phyloP scores from a whole-genome alignment of 2,329 filamentous ascomycete species.

The Thielaviopsis populi region DNA sequence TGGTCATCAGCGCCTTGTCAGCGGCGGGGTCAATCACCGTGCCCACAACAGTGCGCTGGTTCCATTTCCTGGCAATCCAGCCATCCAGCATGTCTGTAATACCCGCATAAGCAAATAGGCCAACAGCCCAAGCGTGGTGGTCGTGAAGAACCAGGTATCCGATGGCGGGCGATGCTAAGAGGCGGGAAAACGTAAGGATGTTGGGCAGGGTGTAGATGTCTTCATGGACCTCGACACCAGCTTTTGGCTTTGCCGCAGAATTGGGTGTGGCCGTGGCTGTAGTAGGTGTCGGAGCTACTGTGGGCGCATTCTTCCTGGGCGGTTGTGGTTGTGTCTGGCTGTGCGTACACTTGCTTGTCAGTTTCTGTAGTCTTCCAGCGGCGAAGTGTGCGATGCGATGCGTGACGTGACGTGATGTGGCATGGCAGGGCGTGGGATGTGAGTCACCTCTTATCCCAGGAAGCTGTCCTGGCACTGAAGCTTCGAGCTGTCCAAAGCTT shows the following conservation, averaged over 20 bases:
- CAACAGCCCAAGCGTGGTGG: constrained; percentile 61
- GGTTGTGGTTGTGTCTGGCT: neutral
- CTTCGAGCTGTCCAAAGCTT: neutral
- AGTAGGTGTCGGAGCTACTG: neutral
- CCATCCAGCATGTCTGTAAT: constrained; percentile 87
- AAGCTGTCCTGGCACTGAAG: neutral
- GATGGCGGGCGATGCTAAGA: constrained; percentile 67
- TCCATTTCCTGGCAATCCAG: constrained; percentile 79
- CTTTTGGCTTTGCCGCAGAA: constrained; percentile 14
- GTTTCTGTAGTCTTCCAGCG: neutral
- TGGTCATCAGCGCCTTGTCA: constrained; percentile 91
- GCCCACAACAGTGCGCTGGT: constrained; percentile 82
- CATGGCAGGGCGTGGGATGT: too few species aligned
- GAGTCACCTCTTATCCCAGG: neutral
- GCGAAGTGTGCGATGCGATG: neutral
- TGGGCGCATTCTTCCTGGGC: neutral
- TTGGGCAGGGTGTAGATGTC: constrained; percentile 98
- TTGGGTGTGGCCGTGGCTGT: neutral
- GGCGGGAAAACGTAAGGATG: constrained; percentile 71
- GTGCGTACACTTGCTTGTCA: neutral
- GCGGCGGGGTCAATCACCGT: constrained; percentile 94
- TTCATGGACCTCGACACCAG: constrained; percentile 40
- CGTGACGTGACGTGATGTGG: too few species aligned
- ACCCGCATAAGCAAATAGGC: constrained; percentile 82
- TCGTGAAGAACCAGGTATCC: constrained; percentile 82